Evolutionary conservation across 495 filamentous ascomycete genomes (phyloP).

Genomic region (Pyrenopolyporus hunteri): DNA sequence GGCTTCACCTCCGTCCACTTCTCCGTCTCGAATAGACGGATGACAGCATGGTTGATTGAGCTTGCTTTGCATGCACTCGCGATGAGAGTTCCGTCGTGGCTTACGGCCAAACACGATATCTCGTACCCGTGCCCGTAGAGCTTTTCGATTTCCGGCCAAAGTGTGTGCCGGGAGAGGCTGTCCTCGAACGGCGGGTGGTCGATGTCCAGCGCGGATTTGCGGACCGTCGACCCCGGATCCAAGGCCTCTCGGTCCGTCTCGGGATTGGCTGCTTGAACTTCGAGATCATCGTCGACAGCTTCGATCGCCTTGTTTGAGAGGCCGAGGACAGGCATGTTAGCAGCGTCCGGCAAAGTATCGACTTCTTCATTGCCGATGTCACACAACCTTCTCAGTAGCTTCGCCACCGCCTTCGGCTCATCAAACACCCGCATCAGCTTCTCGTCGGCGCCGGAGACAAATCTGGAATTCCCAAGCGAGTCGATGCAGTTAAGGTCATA

Average conservation of each 20-base stretch:
- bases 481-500: slow-evolving; percentile 97
- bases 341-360: slow-evolving; percentile 75
- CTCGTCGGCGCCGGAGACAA: slow-evolving; percentile 97
- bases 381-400: slow-evolving; percentile 71
- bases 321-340: slow-evolving; percentile 91
- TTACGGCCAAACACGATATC: slow-evolving; percentile 86
- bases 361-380: slow-evolving; percentile 55
- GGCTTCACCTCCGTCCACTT: slow-evolving; percentile 89
- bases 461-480: slow-evolving; percentile 69
- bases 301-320: slow-evolving; percentile 94
- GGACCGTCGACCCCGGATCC: slow-evolving; percentile 49
- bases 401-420: slow-evolving; percentile 82
- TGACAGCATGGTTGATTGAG: slow-evolving; percentile 91
- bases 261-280: slow-evolving; percentile 47
- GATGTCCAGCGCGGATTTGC: slow-evolving; percentile 55
- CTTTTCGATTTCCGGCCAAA: slow-evolving; percentile 97
- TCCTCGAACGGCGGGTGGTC: slow-evolving; percentile 86
- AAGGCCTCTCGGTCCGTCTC: slow-evolving; percentile 48
- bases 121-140: slow-evolving; percentile 99
- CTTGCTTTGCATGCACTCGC: slow-evolving; percentile 95
- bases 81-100: slow-evolving; percentile 72
- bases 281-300: slow-evolving; percentile 59
- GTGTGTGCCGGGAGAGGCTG: slow-evolving; percentile 82
- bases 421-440: slow-evolving; percentile 95
- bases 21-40: slow-evolving; percentile 84